A percentile compares a stretch with the other conserved stretches of the same genome.
Evolutionary conservation across 2,329 filamentous ascomycete species (phyloP).

Genomic region (Annulohypoxylon truncatum): DNA sequence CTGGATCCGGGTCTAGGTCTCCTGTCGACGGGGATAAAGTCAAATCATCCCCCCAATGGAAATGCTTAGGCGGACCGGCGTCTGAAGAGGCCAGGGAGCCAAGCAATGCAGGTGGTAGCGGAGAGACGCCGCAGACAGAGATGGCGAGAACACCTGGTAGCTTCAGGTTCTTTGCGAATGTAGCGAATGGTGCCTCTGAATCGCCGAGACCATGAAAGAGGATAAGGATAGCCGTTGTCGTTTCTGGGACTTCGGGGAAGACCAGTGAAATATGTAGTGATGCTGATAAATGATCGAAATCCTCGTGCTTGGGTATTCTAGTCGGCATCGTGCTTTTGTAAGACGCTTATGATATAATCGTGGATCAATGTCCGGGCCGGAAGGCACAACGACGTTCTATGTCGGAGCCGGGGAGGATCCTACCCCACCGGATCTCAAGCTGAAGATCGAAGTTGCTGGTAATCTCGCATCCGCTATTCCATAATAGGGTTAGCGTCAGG

Average conservation of each 20-base stretch:
- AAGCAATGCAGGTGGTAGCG: conserved; percentile 75
- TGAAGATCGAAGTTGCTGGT: neutral
- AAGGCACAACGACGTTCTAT: neutral
- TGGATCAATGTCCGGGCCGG: neutral
- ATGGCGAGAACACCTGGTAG: conserved; percentile 83
- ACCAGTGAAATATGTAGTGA: conserved; percentile 59
- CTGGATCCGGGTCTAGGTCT: conserved; percentile 70
- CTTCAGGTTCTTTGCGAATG: conserved; percentile 74
- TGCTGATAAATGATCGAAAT: conserved; percentile 60
- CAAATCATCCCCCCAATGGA: conserved; percentile 77
- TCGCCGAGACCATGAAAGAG: conserved; percentile 90
- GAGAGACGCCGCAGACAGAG: conserved; percentile 76
- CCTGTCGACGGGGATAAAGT: conserved; percentile 62
- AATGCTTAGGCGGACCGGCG: conserved; percentile 52
- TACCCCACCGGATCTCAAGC: neutral
- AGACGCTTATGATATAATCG: neutral
- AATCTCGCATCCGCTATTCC: neutral
- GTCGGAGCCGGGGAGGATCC: neutral
- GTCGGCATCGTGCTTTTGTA: conserved; percentile 55
- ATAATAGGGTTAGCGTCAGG: neutral
- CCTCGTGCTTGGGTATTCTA: conserved; percentile 62
- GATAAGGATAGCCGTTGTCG: conserved; percentile 79
- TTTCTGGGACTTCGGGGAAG: conserved; percentile 66
- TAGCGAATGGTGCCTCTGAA: conserved; percentile 73
- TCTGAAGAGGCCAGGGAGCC: conserved; percentile 52